Evolutionary conservation across 176 grass and related monocot species (phyloP).

Genomic region (Aegilops speltoides): DNA sequence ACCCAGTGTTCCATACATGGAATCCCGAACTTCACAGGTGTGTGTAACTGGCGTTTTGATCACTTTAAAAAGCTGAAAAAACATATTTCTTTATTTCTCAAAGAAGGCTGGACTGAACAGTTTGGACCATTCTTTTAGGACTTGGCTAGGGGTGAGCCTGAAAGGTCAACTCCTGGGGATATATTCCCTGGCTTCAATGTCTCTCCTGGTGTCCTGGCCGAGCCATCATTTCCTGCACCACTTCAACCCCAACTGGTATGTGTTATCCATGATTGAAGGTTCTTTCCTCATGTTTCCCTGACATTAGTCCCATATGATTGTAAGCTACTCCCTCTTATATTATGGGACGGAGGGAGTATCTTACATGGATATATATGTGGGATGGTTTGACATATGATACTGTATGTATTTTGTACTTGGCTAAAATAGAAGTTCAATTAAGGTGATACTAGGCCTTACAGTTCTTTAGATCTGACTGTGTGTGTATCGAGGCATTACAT

Average conservation of each 20-base stretch:
- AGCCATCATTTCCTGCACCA: conserved; percentile 38
- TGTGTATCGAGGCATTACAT: background rate
- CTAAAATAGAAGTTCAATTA: background rate
- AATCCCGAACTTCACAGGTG: conserved; percentile 39
- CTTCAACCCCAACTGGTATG: conserved; percentile 50
- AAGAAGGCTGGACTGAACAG: conserved; percentile 18
- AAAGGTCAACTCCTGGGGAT: conserved; percentile 43
- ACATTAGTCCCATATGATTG: conserved; percentile 13
- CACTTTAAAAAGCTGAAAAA: background rate
- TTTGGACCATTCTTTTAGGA: conserved; percentile 41
- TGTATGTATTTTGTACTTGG: background rate
- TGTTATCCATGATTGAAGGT: conserved; percentile 12
- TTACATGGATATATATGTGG: conserved; percentile 21
- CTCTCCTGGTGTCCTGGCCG: conserved; percentile 20
- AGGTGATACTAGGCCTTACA: background rate
- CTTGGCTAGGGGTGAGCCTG: conserved; percentile 20
- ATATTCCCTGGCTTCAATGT: conserved; percentile 41
- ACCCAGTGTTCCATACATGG: conserved; percentile 22
- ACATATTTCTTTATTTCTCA: background rate
- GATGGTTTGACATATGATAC: background rate
- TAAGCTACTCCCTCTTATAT: background rate
- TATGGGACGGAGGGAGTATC: background rate
- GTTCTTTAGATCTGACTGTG: background rate
- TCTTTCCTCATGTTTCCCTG: background rate
- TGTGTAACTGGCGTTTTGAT: conserved; percentile 2